Evolutionary conservation across 1,139 yeast species (phyloP).

Genomic region (Saccharomyces hybrid): DNA sequence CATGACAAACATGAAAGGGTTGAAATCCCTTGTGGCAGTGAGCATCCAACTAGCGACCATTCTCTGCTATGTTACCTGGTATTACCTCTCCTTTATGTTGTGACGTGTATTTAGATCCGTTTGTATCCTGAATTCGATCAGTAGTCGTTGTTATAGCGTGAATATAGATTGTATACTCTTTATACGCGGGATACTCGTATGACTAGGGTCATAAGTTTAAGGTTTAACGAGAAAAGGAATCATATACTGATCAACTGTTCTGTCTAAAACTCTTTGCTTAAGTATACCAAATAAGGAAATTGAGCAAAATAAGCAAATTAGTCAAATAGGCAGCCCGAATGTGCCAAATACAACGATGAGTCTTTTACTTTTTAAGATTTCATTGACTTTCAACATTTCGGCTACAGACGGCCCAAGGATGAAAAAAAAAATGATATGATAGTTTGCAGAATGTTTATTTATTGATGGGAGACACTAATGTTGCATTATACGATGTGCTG

Average conservation of each 20-base stretch:
- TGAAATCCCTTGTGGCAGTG: conserved; percentile 27
- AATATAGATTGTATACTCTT: neutral
- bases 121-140: too few relatives aligned
- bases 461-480: neutral
- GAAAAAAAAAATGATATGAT: neutral
- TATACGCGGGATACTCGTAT: neutral
- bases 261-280: neutral
- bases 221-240: neutral
- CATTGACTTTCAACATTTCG: neutral
- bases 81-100: too few relatives aligned
- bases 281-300: neutral
- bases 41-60: neutral
- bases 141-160: neutral
- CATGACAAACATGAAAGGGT: conserved; percentile 59
- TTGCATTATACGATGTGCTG: neutral
- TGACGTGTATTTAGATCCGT: too few relatives aligned
- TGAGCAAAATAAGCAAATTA: neutral
- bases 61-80: too few relatives aligned
- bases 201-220: neutral
- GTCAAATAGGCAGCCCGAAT: neutral
- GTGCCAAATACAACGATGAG: neutral
- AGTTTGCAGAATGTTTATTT: neutral
- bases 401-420: neutral
- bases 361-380: neutral
- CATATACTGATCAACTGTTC: neutral